Percentiles rank a stretch among this genome's conserved stretches.
Conservation (phyloP, 2,329 filamentous ascomycete genomes). For the Orbilia brochopaga region DNA sequence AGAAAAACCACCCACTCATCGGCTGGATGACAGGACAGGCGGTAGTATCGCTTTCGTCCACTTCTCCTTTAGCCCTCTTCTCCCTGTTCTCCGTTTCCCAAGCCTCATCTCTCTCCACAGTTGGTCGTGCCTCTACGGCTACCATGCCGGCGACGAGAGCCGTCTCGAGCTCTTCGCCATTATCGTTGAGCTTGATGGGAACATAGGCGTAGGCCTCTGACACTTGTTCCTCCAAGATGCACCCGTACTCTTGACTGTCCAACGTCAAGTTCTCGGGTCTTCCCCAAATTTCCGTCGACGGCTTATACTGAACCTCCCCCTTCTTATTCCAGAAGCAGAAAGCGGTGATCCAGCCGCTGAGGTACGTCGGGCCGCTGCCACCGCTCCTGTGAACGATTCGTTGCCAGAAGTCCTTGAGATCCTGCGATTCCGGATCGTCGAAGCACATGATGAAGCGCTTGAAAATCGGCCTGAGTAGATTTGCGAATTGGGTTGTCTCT, state of each 20-base stretch:
- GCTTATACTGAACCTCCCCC: constrained; percentile 55
- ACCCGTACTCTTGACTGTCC: constrained; percentile 53
- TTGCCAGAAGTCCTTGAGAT: constrained; percentile 60
- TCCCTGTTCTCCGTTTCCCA: constrained; percentile 31
- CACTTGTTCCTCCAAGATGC: constrained; percentile 54
- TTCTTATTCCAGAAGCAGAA: constrained; percentile 61
- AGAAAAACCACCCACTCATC: constrained; percentile 39
- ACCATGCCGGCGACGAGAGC: constrained; percentile 57
- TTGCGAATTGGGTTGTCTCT: constrained; percentile 59
- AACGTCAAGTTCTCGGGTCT: constrained; percentile 44
- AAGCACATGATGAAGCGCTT: constrained; percentile 61
- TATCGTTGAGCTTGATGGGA: constrained; percentile 56
- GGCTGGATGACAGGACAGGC: constrained; percentile 32
- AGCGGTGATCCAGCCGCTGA: constrained; percentile 63
- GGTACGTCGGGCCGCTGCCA: constrained; percentile 56
- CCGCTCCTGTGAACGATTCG: constrained; percentile 55
- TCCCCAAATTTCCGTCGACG: neutral
- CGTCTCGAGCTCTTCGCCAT: constrained; percentile 54
- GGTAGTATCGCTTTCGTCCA: constrained; percentile 4
- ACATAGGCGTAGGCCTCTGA: constrained; percentile 56
- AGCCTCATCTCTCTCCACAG: constrained; percentile 33
- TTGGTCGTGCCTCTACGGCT: constrained; percentile 45
- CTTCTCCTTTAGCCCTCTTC: constrained; percentile 18
- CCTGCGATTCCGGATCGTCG: constrained; percentile 57
- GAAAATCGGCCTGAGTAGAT: constrained; percentile 61